These are phyloP conservation scores for Alternaria hordeiaustralica DNA, from an alignment of 2,329 filamentous ascomycete species.

Conservation along the genomic window DNA sequence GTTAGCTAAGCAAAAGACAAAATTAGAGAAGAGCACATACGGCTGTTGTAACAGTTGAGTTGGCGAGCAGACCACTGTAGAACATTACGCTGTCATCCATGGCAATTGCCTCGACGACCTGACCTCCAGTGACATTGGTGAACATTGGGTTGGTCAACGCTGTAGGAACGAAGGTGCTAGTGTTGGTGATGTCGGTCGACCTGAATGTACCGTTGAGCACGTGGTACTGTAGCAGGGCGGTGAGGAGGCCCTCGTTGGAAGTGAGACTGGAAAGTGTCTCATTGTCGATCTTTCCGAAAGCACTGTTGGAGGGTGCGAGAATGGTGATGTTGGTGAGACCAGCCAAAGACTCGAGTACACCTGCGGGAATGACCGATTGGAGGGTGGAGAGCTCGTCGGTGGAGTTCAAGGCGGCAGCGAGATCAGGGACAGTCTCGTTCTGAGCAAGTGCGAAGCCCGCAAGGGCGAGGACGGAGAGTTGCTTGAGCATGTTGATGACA, in stretches of 20 bases:
- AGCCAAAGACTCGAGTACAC: conserved; percentile 49
- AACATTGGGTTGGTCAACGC: conserved; percentile 60
- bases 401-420: conserved; percentile 25
- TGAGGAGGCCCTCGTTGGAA: conserved; percentile 42
- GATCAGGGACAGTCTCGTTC: conserved; percentile 18
- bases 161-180: conserved; percentile 56
- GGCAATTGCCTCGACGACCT: conserved; percentile 59
- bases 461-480: conserved; percentile 45
- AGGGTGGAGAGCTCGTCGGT: conserved; percentile 40
- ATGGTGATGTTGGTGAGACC: conserved; percentile 61
- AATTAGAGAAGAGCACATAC: conserved; percentile 46
- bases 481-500: conserved; percentile 48
- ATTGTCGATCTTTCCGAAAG: conserved; percentile 51
- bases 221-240: conserved; percentile 64
- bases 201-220: conserved; percentile 61
- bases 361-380: conserved; percentile 44
- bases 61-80: conserved; percentile 60
- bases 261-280: conserved; percentile 39
- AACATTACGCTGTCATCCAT: conserved; percentile 56
- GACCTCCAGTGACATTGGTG: conserved; percentile 66
- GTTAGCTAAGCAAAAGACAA: neutral
- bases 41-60: conserved; percentile 57
- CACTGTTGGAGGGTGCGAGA: conserved; percentile 63
- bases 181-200: conserved; percentile 47
- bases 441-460: conserved; percentile 44